phyloP scores from a whole-genome alignment of 2,329 filamentous ascomycete genomes.

The Claviceps sp. region DNA sequence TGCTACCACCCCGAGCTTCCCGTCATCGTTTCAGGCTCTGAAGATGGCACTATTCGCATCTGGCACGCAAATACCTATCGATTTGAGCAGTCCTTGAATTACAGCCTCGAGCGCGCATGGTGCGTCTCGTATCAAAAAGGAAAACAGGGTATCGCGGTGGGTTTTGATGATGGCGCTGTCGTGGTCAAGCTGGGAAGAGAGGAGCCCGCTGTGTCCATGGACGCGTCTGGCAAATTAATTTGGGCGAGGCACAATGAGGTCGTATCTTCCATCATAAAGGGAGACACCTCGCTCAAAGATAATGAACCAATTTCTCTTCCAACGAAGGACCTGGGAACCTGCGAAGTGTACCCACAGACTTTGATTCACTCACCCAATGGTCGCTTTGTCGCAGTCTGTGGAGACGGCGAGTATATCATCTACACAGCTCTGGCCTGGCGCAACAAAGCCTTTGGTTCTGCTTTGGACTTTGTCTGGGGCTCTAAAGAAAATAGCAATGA shows the following conservation, averaged over 20 bases:
- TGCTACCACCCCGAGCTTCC: constrained; percentile 96
- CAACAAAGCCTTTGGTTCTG: constrained; percentile 94
- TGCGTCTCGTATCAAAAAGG: constrained; percentile 93
- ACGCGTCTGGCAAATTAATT: constrained; percentile 86
- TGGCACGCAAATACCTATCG: constrained; percentile 98
- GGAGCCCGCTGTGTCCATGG: constrained; percentile 96
- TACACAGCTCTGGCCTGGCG: constrained; percentile 94
- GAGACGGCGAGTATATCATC: constrained; percentile 97
- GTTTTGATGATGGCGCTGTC: constrained; percentile 94
- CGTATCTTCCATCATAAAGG: constrained; percentile 87
- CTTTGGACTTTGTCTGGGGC: constrained; percentile 92
- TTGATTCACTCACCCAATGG: constrained; percentile 93
- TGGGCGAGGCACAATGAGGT: constrained; percentile 95
- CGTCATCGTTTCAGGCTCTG: constrained; percentile 93
- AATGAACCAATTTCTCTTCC: constrained; percentile 74
- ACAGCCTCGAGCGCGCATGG: constrained; percentile 92
- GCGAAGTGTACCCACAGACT: constrained; percentile 92
- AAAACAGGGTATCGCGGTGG: constrained; percentile 86
- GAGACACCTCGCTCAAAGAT: constrained; percentile 74
- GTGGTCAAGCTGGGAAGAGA: constrained; percentile 96
- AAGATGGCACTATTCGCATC: constrained; percentile 94
- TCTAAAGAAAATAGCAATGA: constrained; percentile 97
- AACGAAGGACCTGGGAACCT: constrained; percentile 89
- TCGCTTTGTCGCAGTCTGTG: constrained; percentile 67
- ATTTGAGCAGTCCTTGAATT: constrained; percentile 89